Base-by-base conservation (phyloP, 2,329 filamentous ascomycete genomes). In the Cladophialophora carrionii region DNA sequence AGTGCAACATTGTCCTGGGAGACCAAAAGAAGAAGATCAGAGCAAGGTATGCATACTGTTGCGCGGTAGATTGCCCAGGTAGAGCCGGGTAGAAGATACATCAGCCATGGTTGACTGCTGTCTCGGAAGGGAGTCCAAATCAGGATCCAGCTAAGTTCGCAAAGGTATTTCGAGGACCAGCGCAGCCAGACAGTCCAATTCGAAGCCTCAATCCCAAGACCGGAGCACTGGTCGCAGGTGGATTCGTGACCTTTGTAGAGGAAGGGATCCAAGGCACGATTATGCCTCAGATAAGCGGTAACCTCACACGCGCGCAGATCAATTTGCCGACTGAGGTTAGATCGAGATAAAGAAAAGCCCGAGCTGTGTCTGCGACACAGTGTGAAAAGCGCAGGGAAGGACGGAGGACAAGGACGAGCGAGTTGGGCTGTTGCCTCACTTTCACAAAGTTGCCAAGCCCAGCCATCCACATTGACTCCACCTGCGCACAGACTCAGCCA, bases 31-130 rank as follows among this genome's bases (percentile, higher is more conserved):
- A 61, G 59, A 59, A 48, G 52, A 61, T 48, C 46, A 54, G 57
- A 55, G 52, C 41, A 37, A 66, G 62, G 66, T 66, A 73, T 75
- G 76, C 89, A 83, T 88, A 96, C 93, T 92, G 84, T 91, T 92
- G 80, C 92, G 91, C 80, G 95, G 94, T 79, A 99, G 89, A 83
- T 98, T 98, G 81, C 94, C 94, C 82, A 98, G 84, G 83, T 98
- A 99, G 73, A 98, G 90, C 82, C 95, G 88, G 76, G 94, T 98
- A 72, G 90, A 90, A 70, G 92, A 96, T 72, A 97, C 94, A 82
- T 96, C 92, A 75, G 87, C 89, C 87, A 92, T 92, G 60, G 52
- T 32, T 26, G 41, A 37, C 37, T 53, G 41, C n/a, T 49, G 56
- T 31, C 24, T 55, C 55, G 29, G 41, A 51, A 52, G 37, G 37